Conservation (phyloP, 345 rosid genomes). For the Eutrema yunnanense region DNA sequence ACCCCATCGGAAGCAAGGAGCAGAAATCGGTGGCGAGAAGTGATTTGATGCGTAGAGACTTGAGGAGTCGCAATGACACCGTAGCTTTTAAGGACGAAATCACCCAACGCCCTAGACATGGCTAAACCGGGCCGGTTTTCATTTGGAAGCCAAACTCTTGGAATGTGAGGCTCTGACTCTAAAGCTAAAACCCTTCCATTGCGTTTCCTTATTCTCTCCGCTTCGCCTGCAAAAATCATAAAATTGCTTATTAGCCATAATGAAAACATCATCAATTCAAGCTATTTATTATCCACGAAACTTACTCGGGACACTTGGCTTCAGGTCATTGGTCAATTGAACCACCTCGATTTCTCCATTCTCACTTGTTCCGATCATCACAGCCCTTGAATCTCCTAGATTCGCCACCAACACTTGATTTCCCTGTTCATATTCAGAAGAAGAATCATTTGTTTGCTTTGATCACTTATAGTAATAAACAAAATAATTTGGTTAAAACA, state of each 20-base stretch:
- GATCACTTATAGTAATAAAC: too few relatives aligned
- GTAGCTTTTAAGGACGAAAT: conserved; percentile 57
- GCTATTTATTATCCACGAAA: not conserved
- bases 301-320: conserved; percentile 77
- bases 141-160: conserved; percentile 80
- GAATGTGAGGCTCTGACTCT: conserved; percentile 65
- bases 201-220: conserved; percentile 64
- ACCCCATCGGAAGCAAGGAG: conserved; percentile 90
- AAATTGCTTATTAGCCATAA: conserved; percentile 16
- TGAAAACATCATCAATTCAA: not conserved
- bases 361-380: conserved; percentile 49
- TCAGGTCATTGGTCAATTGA: conserved; percentile 72
- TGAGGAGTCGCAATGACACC: conserved; percentile 76
- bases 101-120: conserved; percentile 92
- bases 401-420: conserved; percentile 71
- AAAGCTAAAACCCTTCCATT: conserved; percentile 68
- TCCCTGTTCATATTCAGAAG: conserved; percentile 32
- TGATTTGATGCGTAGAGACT: conserved; percentile 47
- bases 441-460: too few relatives aligned
- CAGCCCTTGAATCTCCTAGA: conserved; percentile 89
- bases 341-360: conserved; percentile 38
- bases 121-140: conserved; percentile 87
- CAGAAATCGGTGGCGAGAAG: conserved; percentile 48
- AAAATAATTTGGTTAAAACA: too few relatives aligned
- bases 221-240: conserved; percentile 51